Conservation (phyloP, 805 yeast genomes). For the Candida lessepsii region DNA sequence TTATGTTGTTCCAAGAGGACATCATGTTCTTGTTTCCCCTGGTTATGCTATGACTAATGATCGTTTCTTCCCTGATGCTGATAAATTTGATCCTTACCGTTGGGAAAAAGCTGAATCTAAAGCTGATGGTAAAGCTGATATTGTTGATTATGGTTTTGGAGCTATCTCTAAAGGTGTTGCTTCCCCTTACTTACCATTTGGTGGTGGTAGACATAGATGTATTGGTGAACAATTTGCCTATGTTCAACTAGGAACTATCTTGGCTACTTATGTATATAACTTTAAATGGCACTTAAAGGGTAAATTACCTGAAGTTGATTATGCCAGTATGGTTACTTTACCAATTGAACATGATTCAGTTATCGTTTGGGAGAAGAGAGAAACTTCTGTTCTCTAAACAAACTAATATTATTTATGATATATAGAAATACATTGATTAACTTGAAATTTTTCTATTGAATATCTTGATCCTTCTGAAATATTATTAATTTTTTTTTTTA, state of each 20-base stretch:
- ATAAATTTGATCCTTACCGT: constrained; percentile 77
- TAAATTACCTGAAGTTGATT: constrained; percentile 66
- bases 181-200: constrained; percentile 95
- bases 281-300: constrained; percentile 67
- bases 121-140: constrained; percentile 27
- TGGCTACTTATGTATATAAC: constrained; percentile 71
- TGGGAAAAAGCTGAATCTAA: constrained; percentile 52
- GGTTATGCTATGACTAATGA: constrained; percentile 84
- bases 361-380: constrained; percentile 71
- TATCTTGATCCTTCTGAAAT: too few species aligned
- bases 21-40: constrained; percentile 88
- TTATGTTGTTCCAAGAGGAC: constrained; percentile 84
- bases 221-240: constrained; percentile 98
- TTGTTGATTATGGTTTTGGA: constrained; percentile 94
- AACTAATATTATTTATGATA: background rate
- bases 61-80: constrained; percentile 75
- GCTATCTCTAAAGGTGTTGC: constrained; percentile 93
- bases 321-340: constrained; percentile 88
- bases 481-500: too few species aligned
- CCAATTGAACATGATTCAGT: constrained; percentile 72
- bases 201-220: constrained; percentile 99
- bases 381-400: constrained; percentile 25
- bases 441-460: too few species aligned
- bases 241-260: constrained; percentile 83
- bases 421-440: background rate